Evolutionary conservation across 768 basidiomycete genomes (phyloP).

Genomic region (Termitomyces sp.): DNA sequence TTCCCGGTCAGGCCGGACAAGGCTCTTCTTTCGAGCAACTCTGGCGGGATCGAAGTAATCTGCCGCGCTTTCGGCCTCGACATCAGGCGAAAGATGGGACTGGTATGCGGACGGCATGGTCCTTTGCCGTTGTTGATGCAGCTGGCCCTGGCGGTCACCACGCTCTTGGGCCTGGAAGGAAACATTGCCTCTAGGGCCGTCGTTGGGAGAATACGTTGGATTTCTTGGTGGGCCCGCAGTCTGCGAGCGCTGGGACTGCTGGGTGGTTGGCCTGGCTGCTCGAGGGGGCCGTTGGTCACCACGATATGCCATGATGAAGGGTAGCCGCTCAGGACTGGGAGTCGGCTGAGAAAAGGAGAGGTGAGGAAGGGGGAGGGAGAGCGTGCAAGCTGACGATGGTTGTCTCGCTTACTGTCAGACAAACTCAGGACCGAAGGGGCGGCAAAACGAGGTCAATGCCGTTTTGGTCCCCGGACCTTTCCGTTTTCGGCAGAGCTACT

Average conservation of each 20-base stretch:
- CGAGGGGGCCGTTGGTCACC: conserved; percentile 51
- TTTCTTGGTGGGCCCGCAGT: conserved; percentile 25
- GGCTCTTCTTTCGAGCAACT: conserved; percentile 81
- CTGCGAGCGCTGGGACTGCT: conserved; percentile 32
- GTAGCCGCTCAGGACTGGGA: background rate
- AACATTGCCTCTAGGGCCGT: conserved; percentile 41
- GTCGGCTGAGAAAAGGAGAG: background rate
- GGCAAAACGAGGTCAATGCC: conserved; percentile 9
- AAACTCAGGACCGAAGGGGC: background rate
- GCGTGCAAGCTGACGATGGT: background rate
- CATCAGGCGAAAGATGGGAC: conserved; percentile 22
- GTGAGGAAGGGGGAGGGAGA: background rate
- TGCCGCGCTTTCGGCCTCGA: conserved; percentile 32
- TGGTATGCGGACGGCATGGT: conserved; percentile 42
- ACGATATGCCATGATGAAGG: conserved; percentile 30
- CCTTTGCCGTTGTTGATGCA: conserved; percentile 51
- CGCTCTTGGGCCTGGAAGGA: conserved; percentile 67
- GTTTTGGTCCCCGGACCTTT: conserved; percentile 6
- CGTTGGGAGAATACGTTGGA: conserved; percentile 27
- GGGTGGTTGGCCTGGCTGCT: conserved; percentile 40
- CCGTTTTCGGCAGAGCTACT: conserved; percentile 12
- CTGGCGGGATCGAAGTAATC: conserved; percentile 40
- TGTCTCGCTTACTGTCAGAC: conserved; percentile 14
- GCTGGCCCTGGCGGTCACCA: conserved; percentile 56
- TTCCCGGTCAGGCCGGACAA: conserved; percentile 90